A percentile compares a stretch with the other conserved stretches of the same genome.
Evolutionary conservation across 306 rosid genomes (phyloP).

Genomic region (Oxytropis ochrocephala): DNA sequence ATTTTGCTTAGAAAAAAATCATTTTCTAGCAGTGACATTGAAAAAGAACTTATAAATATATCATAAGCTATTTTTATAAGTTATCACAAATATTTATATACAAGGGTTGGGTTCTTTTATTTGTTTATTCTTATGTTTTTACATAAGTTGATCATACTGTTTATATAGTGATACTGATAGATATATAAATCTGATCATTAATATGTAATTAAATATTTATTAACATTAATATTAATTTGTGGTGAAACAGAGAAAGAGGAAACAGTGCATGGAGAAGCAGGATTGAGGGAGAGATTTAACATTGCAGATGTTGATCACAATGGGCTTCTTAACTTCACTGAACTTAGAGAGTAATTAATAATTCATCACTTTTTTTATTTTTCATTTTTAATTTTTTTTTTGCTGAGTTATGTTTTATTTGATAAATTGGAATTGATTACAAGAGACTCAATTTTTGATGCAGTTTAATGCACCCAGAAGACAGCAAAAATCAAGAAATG

Average conservation of each 20-base stretch:
- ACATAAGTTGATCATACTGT: neutral
- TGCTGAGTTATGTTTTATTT: too few relatives aligned
- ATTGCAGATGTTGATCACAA: slow-evolving; percentile 51
- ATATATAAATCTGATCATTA: neutral
- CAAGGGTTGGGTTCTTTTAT: neutral
- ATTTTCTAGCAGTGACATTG: too few relatives aligned
- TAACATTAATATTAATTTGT: neutral
- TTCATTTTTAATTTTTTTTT: neutral
- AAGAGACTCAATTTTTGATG: neutral
- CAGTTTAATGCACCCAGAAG: slow-evolving; percentile 83
- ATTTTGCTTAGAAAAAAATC: too few relatives aligned
- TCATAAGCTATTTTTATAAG: too few relatives aligned
- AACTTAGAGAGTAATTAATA: slow-evolving; percentile 50
- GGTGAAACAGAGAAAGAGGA: slow-evolving; percentile 45
- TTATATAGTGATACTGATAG: too few relatives aligned
- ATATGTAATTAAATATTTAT: neutral
- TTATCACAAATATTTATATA: neutral
- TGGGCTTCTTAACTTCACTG: slow-evolving; percentile 52
- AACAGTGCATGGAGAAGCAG: slow-evolving; percentile 64
- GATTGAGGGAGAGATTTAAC: slow-evolving; percentile 59
- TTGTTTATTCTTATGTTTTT: neutral
- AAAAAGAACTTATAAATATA: too few relatives aligned
- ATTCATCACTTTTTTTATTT: neutral
- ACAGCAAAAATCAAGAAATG: slow-evolving; percentile 43
- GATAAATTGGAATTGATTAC: too few relatives aligned